A percentile compares a stretch with the other conserved stretches of the same genome.
Evolutionary conservation across 805 yeast genomes (phyloP).

Genomic region (Candida insectorum): DNA sequence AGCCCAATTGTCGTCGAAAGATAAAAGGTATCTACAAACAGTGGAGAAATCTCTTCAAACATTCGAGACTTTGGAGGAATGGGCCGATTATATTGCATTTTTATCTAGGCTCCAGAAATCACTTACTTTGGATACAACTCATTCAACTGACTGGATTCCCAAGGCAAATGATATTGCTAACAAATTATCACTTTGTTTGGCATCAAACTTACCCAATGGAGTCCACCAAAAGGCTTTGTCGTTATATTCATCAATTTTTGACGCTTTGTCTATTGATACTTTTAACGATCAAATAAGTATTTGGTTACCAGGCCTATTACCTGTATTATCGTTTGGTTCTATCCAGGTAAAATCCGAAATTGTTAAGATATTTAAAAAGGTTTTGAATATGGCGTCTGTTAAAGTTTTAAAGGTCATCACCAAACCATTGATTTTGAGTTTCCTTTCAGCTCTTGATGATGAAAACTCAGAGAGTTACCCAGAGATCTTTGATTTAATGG

Average conservation of each 20-base stretch:
- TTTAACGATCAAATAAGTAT: conserved; percentile 55
- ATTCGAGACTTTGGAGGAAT: conserved; percentile 79
- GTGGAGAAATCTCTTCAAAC: conserved; percentile 11
- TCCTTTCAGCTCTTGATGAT: conserved; percentile 89
- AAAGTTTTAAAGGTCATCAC: conserved; percentile 56
- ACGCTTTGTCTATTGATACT: conserved; percentile 52
- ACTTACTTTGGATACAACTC: conserved; percentile 31
- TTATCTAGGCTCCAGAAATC: conserved; percentile 76
- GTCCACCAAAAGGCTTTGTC: conserved; percentile 88
- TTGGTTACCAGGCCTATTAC: conserved; percentile 94
- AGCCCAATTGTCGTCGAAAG: conserved; percentile 13
- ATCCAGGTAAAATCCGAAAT: conserved; percentile 82
- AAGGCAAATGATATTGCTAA: conserved; percentile 62
- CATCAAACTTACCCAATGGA: conserved; percentile 86
- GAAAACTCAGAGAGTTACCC: conserved; percentile 81
- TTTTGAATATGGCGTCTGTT: no score
- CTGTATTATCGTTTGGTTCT: conserved; percentile 83
- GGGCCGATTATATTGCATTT: conserved; percentile 98
- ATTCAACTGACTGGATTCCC: conserved; percentile 56
- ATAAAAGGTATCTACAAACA: conserved; percentile 10
- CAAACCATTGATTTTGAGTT: conserved; percentile 68
- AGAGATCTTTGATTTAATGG: conserved; percentile 58
- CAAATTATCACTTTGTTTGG: conserved; percentile 72
- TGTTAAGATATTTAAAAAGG: conserved; percentile 55
- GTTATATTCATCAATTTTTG: conserved; percentile 69